Conservation (phyloP, 345 rosid species). For the Geranium brycei region DNA sequence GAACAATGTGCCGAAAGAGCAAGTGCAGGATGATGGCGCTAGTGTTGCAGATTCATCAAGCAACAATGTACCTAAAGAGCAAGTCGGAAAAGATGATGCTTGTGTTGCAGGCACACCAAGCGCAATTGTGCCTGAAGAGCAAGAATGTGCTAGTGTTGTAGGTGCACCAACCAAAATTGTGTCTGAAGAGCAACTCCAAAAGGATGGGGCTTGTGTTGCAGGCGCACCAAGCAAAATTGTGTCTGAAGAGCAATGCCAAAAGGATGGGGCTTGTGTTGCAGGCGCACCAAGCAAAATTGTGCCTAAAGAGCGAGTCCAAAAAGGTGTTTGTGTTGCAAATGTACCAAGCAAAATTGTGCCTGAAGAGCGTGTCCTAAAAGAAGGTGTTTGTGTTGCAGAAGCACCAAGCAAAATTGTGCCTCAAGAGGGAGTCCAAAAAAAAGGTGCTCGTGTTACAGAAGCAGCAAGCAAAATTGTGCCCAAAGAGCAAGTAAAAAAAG, state of each 20-base stretch:
- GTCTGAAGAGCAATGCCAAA: conserved; percentile 20
- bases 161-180: conserved; percentile 7
- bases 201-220: too few species aligned
- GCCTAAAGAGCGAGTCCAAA: too few species aligned
- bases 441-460: too few species aligned
- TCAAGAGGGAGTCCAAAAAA: too few species aligned
- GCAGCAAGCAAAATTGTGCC: not conserved
- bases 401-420: conserved; percentile 8
- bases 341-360: not conserved
- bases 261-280: conserved; percentile 10
- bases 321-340: not conserved
- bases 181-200: too few species aligned
- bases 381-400: conserved; percentile 12
- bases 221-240: not conserved
- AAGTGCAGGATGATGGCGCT: conserved; percentile 17
- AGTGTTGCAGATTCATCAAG: conserved; percentile 16
- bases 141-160: too few species aligned
- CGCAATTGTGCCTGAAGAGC: too few species aligned
- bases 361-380: conserved; percentile 3
- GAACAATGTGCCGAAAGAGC: conserved; percentile 15
- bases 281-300: not conserved
- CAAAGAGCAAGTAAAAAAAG: conserved; percentile 17
- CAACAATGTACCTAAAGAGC: conserved; percentile 15
- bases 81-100: conserved; percentile 17
- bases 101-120: conserved; percentile 2